Evolutionary conservation across 2,329 filamentous ascomycete species (phyloP).

Genomic region (Xylaria sp.): DNA sequence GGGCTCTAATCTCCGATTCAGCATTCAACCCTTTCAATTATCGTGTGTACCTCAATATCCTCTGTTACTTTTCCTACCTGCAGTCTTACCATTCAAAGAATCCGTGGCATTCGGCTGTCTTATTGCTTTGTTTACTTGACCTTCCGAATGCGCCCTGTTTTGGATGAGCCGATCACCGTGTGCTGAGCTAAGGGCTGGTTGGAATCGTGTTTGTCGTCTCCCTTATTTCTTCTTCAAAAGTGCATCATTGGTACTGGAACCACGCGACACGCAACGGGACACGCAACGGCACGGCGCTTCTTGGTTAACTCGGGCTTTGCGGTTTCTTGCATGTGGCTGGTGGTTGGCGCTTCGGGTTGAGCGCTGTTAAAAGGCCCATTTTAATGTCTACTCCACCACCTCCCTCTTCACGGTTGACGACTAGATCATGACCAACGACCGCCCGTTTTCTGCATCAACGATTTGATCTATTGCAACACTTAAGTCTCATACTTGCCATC

Average conservation of each 20-base stretch:
- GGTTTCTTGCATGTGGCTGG: conserved; percentile 22
- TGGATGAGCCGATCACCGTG: conserved; percentile 10
- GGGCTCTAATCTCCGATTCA: conserved; percentile 10
- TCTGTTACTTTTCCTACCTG: conserved; percentile 16
- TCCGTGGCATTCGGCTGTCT: conserved; percentile 20
- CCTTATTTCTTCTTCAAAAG: neutral
- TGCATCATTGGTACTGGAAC: neutral
- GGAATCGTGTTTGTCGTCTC: neutral
- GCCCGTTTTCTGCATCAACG: conserved; percentile 12
- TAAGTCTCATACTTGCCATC: neutral
- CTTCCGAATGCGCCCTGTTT: conserved; percentile 9
- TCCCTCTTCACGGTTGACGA: conserved; percentile 20
- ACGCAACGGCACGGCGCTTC: neutral
- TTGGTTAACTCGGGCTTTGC: conserved; percentile 16
- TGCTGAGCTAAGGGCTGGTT: neutral
- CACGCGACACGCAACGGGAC: neutral
- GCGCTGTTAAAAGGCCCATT: conserved; percentile 14
- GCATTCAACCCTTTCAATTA: conserved; percentile 16
- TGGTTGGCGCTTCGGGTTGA: conserved; percentile 18
- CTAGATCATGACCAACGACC: conserved; percentile 26
- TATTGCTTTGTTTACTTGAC: conserved; percentile 33
- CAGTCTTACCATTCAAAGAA: conserved; percentile 23
- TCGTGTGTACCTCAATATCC: conserved; percentile 16
- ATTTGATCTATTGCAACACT: conserved; percentile 4
- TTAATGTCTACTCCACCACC: conserved; percentile 28